Conservation (phyloP, 2,329 filamentous ascomycete species). For the Salinomyces thailandicus region DNA sequence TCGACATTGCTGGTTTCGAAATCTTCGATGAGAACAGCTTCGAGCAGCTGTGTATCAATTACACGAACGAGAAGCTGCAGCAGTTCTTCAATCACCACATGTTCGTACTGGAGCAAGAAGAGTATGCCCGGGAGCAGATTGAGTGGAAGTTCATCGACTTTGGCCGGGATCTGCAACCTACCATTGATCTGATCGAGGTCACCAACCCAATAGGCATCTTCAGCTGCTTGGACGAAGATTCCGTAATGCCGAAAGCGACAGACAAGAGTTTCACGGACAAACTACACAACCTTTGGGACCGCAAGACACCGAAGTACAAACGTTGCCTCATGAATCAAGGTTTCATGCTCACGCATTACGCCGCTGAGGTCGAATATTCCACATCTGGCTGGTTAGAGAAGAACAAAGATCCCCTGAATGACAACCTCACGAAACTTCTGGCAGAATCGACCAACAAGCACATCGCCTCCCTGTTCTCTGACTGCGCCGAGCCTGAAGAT, state of each 20-base stretch:
- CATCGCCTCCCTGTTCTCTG: constrained; percentile 71
- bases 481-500: constrained; percentile 65
- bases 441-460: constrained; percentile 74
- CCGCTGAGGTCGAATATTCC: constrained; percentile 93
- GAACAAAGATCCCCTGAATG: constrained; percentile 96
- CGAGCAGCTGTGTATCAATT: constrained; percentile 98
- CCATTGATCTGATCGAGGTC: constrained; percentile 92
- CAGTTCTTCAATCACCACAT: constrained; percentile 99
- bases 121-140: constrained; percentile 94
- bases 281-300: constrained; percentile 91
- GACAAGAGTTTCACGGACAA: constrained; percentile 97
- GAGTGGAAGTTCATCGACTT: constrained; percentile 99
- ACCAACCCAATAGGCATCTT: constrained; percentile 98
- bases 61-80: constrained; percentile 97
- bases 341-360: constrained; percentile 94
- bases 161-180: constrained; percentile 89
- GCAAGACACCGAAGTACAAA: constrained; percentile 88
- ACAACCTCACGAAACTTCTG: constrained; percentile 86
- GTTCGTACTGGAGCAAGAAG: constrained; percentile 97
- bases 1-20: constrained; percentile 98
- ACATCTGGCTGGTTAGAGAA: constrained; percentile 95
- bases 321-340: constrained; percentile 79
- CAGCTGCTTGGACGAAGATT: constrained; percentile 94
- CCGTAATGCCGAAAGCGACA: constrained; percentile 96
- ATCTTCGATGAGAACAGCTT: constrained; percentile 99